Conservation (phyloP, 2,329 filamentous ascomycete genomes). For the Stylonectria norvegica region DNA sequence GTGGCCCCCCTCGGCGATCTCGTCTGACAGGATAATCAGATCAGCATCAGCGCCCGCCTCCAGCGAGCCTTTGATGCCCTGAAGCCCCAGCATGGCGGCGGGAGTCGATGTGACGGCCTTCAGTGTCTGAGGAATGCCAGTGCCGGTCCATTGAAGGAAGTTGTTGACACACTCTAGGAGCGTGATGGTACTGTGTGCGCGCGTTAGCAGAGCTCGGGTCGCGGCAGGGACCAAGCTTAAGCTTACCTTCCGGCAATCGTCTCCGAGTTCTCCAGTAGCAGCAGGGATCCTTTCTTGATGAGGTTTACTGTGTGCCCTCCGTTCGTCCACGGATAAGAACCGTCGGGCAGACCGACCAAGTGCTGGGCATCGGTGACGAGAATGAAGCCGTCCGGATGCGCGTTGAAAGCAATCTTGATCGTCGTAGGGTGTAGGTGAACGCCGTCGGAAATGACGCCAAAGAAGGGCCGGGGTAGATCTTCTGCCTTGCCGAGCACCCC, state of each 20-base stretch:
- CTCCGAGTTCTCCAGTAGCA: constrained; percentile 74
- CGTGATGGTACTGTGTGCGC: constrained; percentile 59
- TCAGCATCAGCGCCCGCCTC: constrained; percentile 64
- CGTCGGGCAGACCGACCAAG: constrained; percentile 78
- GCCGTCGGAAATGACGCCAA: constrained; percentile 86
- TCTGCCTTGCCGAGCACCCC: constrained; percentile 72
- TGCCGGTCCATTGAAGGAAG: constrained; percentile 72
- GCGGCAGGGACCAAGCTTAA: background rate
- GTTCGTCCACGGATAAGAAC: constrained; percentile 83
- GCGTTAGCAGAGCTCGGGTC: constrained; percentile 3
- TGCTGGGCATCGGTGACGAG: constrained; percentile 93
- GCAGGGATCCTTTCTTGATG: constrained; percentile 66
- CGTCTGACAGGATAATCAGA: constrained; percentile 64
- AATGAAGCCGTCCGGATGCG: constrained; percentile 79
- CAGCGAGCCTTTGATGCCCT: constrained; percentile 63
- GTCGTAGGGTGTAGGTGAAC: constrained; percentile 87
- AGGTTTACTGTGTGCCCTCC: constrained; percentile 56
- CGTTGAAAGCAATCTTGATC: constrained; percentile 83
- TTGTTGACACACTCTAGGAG: constrained; percentile 82
- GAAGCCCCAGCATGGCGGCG: constrained; percentile 69
- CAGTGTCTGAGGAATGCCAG: constrained; percentile 64
- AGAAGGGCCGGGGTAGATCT: constrained; percentile 63
- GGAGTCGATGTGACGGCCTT: constrained; percentile 73
- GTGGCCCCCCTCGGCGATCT: constrained; percentile 39
- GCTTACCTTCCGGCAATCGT: constrained; percentile 73